Evolutionary conservation across 169 alveolate genomes (phyloP).

Genomic region (Plasmodium vivax): DNA sequence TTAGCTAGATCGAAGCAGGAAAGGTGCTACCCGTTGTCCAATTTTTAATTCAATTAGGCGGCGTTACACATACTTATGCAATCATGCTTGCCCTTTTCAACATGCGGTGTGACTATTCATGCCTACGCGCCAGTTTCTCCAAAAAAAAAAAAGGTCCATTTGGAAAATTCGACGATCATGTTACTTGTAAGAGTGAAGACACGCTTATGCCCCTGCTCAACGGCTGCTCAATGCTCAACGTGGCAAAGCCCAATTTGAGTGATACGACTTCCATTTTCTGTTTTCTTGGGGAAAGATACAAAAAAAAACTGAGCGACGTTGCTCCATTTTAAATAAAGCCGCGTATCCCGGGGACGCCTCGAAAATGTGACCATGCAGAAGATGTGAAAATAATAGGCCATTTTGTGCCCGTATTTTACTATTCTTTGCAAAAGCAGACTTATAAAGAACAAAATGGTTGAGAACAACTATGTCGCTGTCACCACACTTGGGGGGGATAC

Average conservation of each 20-base stretch:
- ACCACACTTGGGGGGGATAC: not conserved
- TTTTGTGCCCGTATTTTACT: not conserved
- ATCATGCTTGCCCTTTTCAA: not conserved
- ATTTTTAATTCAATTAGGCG: not conserved
- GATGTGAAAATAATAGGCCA: not conserved
- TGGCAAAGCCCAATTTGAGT: not conserved
- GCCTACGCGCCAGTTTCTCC: not conserved
- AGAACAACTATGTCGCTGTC: not conserved
- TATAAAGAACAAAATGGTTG: not conserved
- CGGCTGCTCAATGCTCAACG: not conserved
- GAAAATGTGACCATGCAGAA: not conserved
- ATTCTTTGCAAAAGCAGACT: not conserved
- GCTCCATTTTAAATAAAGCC: not conserved
- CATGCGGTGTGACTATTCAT: not conserved
- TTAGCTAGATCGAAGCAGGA: constrained; percentile 23
- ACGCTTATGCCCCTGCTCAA: not conserved
- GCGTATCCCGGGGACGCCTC: not conserved
- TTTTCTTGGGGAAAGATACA: not conserved
- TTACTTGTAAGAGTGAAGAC: not conserved
- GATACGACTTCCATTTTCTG: not conserved
- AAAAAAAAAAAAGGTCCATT: not conserved
- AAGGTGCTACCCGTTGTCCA: not conserved
- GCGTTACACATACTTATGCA: not conserved
- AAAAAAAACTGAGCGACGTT: not conserved
- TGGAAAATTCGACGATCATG: not conserved